A percentile compares a stretch with the other conserved stretches of the same genome.
Evolutionary conservation across 257 asterid genomes (phyloP).

Genomic region (Linaria vulgaris): DNA sequence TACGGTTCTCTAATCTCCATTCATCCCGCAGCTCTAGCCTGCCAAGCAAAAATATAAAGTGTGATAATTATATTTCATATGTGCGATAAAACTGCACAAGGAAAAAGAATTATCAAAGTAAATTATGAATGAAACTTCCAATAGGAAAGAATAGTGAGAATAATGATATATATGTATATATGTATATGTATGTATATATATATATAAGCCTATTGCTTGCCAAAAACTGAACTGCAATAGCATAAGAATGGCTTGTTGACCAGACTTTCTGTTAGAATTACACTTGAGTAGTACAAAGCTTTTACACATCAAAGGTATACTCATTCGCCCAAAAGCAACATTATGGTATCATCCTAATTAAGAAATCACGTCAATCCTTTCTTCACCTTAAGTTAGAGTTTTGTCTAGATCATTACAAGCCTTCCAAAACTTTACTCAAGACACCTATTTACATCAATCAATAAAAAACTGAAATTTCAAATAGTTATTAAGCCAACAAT

Average conservation of each 20-base stretch:
- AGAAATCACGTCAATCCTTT: slow-evolving; percentile 2
- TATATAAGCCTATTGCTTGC: not conserved
- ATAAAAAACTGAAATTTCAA: slow-evolving; percentile 1
- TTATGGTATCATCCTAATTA: not conserved
- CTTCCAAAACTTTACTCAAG: slow-evolving; percentile 1
- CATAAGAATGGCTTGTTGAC: not conserved
- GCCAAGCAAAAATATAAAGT: slow-evolving; percentile 29
- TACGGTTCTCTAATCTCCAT: slow-evolving; percentile 88
- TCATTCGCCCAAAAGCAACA: slow-evolving; percentile 7
- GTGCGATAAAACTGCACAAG: slow-evolving; percentile 12
- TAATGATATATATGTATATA: too few relatives aligned
- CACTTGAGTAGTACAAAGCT: not conserved
- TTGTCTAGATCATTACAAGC: not conserved
- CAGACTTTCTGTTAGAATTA: not conserved
- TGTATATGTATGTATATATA: too few relatives aligned
- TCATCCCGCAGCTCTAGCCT: slow-evolving; percentile 88
- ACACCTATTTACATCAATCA: slow-evolving; percentile 8
- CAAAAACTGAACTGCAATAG: slow-evolving; percentile 11
- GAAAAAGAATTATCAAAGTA: not conserved
- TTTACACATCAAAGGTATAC: slow-evolving; percentile 2
- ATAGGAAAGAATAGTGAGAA: not conserved
- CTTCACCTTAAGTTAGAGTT: not conserved
- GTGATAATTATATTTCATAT: slow-evolving; percentile 11
- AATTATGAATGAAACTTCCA: not conserved
- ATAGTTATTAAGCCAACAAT: not conserved